Percentiles rank a stretch among this genome's conserved stretches.
Conservation (phyloP, 129 eudicot genomes). For the Escallonia rubra region DNA sequence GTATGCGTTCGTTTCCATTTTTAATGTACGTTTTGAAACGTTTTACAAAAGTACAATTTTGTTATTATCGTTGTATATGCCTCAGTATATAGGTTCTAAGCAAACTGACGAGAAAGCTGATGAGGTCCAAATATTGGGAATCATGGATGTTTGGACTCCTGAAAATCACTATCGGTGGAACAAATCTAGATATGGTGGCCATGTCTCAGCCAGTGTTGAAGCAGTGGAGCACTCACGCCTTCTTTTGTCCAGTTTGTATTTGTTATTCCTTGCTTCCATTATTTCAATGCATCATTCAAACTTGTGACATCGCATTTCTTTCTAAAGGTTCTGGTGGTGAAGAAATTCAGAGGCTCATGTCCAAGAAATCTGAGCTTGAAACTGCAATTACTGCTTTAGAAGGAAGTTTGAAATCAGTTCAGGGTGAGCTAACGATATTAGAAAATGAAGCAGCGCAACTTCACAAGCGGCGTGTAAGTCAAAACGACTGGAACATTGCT, state of each 20-base stretch:
- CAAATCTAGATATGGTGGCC: conserved; percentile 76
- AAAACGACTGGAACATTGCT: background rate
- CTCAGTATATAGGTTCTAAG: conserved; percentile 78
- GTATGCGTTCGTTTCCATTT: conserved; percentile 40
- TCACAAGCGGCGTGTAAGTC: conserved; percentile 67
- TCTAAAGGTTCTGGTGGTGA: conserved; percentile 59
- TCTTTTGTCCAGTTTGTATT: conserved; percentile 58
- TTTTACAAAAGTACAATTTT: no score
- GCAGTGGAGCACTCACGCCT: conserved; percentile 62
- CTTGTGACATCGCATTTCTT: background rate
- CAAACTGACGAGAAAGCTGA: conserved; percentile 77
- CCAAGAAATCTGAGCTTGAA: conserved; percentile 47
- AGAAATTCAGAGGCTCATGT: conserved; percentile 52
- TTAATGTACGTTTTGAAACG: no score
- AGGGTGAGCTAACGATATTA: conserved; percentile 40
- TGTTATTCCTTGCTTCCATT: background rate
- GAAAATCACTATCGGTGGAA: conserved; percentile 82
- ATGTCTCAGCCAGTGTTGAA: conserved; percentile 77
- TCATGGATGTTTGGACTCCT: conserved; percentile 94
- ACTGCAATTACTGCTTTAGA: conserved; percentile 38
- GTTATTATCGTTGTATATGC: background rate
- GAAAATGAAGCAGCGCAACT: conserved; percentile 75
- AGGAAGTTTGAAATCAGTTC: conserved; percentile 41
- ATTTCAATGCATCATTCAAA: background rate
- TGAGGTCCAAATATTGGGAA: conserved; percentile 48